phyloP scores from a whole-genome alignment of 169 alveolate species.

The Fabrea salina region DNA sequence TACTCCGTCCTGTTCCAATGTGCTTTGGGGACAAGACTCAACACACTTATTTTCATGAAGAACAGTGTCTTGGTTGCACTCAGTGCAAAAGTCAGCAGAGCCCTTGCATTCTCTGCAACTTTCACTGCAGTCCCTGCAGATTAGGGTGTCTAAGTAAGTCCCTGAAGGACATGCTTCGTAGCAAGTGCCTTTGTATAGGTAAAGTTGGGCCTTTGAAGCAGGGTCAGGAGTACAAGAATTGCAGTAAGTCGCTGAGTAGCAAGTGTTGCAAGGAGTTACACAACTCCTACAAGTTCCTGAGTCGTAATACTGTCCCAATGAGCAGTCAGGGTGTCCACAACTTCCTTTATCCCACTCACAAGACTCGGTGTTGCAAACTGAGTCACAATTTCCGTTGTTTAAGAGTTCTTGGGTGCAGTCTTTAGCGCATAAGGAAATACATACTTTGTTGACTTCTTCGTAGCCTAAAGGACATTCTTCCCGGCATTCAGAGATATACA shows the following conservation, averaged over 20 bases:
- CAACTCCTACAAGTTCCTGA: background rate
- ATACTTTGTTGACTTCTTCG: background rate
- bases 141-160: background rate
- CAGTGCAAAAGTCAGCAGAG: background rate
- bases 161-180: slow-evolving; percentile 25
- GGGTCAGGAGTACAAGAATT: background rate
- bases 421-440: background rate
- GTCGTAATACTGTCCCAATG: background rate
- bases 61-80: background rate
- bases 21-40: background rate
- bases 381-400: background rate
- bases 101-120: background rate
- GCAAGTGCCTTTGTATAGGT: background rate
- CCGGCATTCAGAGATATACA: background rate
- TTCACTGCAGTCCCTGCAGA: background rate
- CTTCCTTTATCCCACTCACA: slow-evolving; percentile 5
- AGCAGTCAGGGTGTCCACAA: background rate
- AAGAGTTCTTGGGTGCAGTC: background rate
- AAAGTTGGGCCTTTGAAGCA: background rate
- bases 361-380: background rate
- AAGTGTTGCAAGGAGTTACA: slow-evolving; percentile 25
- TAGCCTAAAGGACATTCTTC: slow-evolving; percentile 31
- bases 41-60: background rate
- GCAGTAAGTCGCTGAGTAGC: slow-evolving; percentile 23
- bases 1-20: background rate